These are phyloP conservation scores for Colletotrichum simmondsii DNA, from an alignment of 2,329 filamentous ascomycete genomes.

Conservation along the genomic window DNA sequence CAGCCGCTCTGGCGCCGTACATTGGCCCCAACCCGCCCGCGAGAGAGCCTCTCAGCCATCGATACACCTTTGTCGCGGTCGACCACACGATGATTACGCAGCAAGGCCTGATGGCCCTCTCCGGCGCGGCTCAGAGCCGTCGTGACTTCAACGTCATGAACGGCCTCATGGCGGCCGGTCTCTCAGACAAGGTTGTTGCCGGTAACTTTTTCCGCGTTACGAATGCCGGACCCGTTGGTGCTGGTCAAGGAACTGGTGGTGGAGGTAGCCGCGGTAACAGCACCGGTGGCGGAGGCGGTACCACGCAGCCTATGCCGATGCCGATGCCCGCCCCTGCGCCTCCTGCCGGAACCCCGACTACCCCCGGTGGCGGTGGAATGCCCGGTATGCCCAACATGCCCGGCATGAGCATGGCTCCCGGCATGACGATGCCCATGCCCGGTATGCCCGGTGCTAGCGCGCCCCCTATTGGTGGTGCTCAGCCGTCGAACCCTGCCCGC, in stretches of 20 bases:
- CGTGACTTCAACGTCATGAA: slow-evolving; percentile 45
- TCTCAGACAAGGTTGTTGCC: slow-evolving; percentile 46
- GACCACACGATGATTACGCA: slow-evolving; percentile 46
- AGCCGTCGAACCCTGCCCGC: slow-evolving; percentile 17
- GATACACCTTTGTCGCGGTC: slow-evolving; percentile 52
- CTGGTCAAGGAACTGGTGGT: slow-evolving; percentile 19
- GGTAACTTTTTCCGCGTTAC: slow-evolving; percentile 53
- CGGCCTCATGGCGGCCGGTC: slow-evolving; percentile 44
- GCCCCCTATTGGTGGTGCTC: slow-evolving; percentile 10
- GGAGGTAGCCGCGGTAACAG: slow-evolving; percentile 14
- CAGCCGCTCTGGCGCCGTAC: slow-evolving; percentile 41
- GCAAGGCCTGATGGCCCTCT: slow-evolving; percentile 40
- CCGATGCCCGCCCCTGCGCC: slow-evolving; percentile 2
- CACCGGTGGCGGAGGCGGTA: slow-evolving; percentile 2
- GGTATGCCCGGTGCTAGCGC: slow-evolving; percentile 9
- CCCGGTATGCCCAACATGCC: slow-evolving; percentile 21
- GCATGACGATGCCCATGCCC: slow-evolving; percentile 28
- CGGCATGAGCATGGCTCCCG: slow-evolving; percentile 25
- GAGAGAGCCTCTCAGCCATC: slow-evolving; percentile 48
- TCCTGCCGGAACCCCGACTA: background rate
- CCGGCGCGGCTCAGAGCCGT: slow-evolving; percentile 42
- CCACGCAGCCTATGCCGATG: background rate
- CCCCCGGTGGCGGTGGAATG: slow-evolving; percentile 17
- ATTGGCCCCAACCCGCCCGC: slow-evolving; percentile 51
- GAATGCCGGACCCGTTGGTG: slow-evolving; percentile 42